Conservation (phyloP, 805 yeast genomes). For the Candida tammaniensis region DNA sequence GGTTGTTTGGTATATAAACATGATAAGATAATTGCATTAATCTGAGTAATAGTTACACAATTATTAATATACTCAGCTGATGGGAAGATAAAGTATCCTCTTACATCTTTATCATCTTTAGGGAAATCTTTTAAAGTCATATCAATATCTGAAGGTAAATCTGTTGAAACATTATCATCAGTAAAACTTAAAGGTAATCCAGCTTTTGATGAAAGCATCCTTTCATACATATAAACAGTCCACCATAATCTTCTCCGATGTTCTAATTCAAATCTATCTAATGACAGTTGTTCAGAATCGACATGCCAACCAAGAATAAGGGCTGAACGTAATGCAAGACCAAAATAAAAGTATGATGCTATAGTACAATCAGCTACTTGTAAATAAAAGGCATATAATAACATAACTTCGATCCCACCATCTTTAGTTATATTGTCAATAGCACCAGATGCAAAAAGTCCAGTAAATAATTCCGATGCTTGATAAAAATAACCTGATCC, state of each 20-base stretch:
- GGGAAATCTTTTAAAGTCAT: conserved; percentile 44
- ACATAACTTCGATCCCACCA: conserved; percentile 75
- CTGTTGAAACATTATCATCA: conserved; percentile 78
- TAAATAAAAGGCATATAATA: conserved; percentile 72
- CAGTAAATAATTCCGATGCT: conserved; percentile 77
- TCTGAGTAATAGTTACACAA: conserved; percentile 75
- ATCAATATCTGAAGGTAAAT: conserved; percentile 69
- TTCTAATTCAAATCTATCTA: conserved; percentile 52
- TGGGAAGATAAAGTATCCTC: conserved; percentile 69
- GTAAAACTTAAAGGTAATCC: conserved; percentile 78
- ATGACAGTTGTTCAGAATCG: conserved; percentile 66
- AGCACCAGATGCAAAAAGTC: conserved; percentile 75
- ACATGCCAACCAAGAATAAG: conserved; percentile 78
- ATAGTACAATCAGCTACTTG: conserved; percentile 85
- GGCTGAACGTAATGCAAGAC: conserved; percentile 70
- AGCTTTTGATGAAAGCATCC: conserved; percentile 80
- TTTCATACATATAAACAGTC: conserved; percentile 51
- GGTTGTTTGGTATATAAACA: conserved; percentile 75
- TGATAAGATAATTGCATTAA: conserved; percentile 69
- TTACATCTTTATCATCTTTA: conserved; percentile 47
- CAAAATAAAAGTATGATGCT: conserved; percentile 78
- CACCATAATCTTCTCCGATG: conserved; percentile 50
- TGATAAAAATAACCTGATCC: conserved; percentile 78
- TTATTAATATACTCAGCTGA: conserved; percentile 74
- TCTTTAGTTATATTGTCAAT: conserved; percentile 74